Evolutionary conservation across 225 moss, liverwort and hornwort genomes (phyloP).

Genomic region (Physcomitrellopsis africana): DNA sequence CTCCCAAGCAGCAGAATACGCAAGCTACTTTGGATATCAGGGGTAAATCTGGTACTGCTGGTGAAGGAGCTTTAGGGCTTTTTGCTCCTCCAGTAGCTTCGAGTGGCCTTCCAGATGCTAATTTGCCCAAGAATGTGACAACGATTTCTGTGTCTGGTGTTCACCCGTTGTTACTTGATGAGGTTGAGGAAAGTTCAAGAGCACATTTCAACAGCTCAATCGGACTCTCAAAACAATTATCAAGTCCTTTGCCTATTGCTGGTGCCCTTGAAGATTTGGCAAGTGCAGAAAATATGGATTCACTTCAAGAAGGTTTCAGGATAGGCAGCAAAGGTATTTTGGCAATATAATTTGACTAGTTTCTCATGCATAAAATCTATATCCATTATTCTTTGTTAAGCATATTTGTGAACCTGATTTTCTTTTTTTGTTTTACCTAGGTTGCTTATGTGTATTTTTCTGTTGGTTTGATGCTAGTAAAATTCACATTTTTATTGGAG

Average conservation of each 20-base stretch:
- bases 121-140: neutral
- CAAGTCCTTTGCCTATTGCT: constrained; percentile 37
- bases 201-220: constrained; percentile 17
- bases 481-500: too few relatives aligned
- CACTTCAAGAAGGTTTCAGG: constrained; percentile 22
- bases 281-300: constrained; percentile 28
- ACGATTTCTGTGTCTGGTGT: constrained; percentile 38
- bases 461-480: neutral
- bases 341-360: neutral
- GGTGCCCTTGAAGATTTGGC: constrained; percentile 30
- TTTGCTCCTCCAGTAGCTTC: constrained; percentile 29
- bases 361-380: too few relatives aligned
- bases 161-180: constrained; percentile 36
- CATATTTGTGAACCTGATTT: too few relatives aligned
- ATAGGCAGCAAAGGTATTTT: constrained; percentile 33
- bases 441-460: neutral
- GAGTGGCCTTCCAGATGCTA: constrained; percentile 43
- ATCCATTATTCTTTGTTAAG: too few relatives aligned
- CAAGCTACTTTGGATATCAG: constrained; percentile 19
- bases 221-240: constrained; percentile 32
- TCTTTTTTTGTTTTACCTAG: neutral
- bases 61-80: constrained; percentile 30
- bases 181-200: constrained; percentile 28
- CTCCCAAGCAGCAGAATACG: constrained; percentile 21
- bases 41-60: constrained; percentile 31